Conservation (phyloP, 306 rosid species). For the Lagenaria siceraria region DNA sequence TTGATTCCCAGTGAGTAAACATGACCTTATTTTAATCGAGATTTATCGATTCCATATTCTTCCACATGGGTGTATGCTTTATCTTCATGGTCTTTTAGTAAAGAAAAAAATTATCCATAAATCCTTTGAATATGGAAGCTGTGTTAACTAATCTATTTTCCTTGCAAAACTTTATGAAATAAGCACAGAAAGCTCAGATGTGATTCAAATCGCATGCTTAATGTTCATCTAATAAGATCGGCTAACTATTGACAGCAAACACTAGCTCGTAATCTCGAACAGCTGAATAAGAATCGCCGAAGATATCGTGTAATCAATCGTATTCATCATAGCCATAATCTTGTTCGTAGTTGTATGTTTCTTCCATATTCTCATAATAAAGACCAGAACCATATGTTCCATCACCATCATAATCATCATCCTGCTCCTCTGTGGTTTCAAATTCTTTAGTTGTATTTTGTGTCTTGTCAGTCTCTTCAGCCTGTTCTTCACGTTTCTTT, state of each 20-base stretch:
- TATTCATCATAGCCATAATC: constrained; percentile 9
- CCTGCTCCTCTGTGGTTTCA: background rate
- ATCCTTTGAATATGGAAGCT: background rate
- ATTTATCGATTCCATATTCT: background rate
- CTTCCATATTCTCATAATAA: constrained; percentile 7
- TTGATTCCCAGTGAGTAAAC: too few species aligned
- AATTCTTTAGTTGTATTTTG: background rate
- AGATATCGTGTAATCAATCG: background rate
- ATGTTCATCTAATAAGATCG: background rate
- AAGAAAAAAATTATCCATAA: background rate
- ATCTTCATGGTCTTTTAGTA: background rate
- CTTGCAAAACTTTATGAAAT: background rate
- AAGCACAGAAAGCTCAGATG: background rate
- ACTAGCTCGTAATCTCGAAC: background rate
- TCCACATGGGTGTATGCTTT: background rate
- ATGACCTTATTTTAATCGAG: too few species aligned
- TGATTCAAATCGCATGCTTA: background rate
- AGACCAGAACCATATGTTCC: constrained; percentile 5
- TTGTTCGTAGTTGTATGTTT: background rate
- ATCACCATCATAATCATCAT: background rate
- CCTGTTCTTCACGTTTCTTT: background rate
- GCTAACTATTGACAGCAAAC: background rate
- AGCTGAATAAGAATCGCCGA: background rate
- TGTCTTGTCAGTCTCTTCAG: background rate
- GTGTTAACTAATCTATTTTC: background rate